These are phyloP conservation scores for Melanogaster broomeanus DNA, from an alignment of 768 basidiomycete species.

Conservation along the genomic window DNA sequence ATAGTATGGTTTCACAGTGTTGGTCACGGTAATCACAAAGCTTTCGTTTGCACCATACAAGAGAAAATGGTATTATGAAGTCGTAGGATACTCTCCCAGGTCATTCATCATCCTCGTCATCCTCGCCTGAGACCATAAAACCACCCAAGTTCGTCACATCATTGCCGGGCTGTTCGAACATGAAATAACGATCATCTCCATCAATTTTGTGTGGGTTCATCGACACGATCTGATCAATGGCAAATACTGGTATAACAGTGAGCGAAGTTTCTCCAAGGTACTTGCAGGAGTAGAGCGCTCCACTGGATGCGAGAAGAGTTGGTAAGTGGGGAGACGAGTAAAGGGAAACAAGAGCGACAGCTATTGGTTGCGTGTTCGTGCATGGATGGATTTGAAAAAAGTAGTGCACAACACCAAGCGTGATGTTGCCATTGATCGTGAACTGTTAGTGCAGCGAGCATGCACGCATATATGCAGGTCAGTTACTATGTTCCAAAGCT, in stretches of 20 bases:
- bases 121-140: not conserved
- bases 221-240: not conserved
- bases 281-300: constrained; percentile 1
- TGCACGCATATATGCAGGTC: not conserved
- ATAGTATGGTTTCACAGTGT: too few species aligned
- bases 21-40: too few species aligned
- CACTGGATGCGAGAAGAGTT: not conserved
- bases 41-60: too few species aligned
- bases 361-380: not conserved
- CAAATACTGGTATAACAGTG: not conserved
- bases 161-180: constrained; percentile 5
- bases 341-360: constrained; percentile 22
- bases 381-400: constrained; percentile 13
- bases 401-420: constrained; percentile 19
- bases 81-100: too few species aligned
- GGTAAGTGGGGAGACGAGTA: constrained; percentile 19
- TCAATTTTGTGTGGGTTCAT: constrained; percentile 8
- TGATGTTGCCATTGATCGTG: not conserved
- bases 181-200: not conserved
- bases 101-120: not conserved
- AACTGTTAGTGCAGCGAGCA: not conserved
- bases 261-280: not conserved
- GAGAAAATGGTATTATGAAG: too few species aligned
- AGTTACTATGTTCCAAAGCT: too few species aligned
- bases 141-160: constrained; percentile 3